Evolutionary conservation across 345 rosid genomes (phyloP), one percentile per base, ranked within the genome.

Genomic region (Rhodamnia rubescens): DNA sequence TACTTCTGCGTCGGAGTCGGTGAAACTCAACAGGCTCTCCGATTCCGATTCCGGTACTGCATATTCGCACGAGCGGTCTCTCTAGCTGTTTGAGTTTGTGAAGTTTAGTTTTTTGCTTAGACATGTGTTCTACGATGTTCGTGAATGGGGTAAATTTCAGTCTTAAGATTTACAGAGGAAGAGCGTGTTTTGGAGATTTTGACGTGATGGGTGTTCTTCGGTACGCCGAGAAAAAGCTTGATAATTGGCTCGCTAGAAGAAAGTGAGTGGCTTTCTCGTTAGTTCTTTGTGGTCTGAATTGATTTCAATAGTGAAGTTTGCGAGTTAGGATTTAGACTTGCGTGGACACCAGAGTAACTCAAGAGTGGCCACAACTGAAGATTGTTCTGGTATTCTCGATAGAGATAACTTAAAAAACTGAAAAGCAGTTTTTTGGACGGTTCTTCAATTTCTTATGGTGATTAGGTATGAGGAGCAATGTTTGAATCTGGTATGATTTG

Each of bases 1-100:
- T 40, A 85, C 91, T 11, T 89, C 87, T 21, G 85, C 91, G 8
- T 91, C 96, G 40, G 94, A 94, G 86, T 90, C 92, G 13, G 98
- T 95, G 88, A 93, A 88, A 90, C 91, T 96, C 55, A 89, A 83
- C 75, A 91, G 94, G 85, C 89, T 93, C 83, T 86, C 95, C 7
- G 93, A 91, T 75, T 88, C 93, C 42, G 96, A 93, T 88, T 91
- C 95, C 36, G 99, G 98, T 96, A 89, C 57, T 44, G 29, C 51
- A 29, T 44, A 29, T 11, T 69, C 20, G 24, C 47, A 36, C 18
- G 0, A 21, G 78, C 24, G 0, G 1, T 69, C 78, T 36, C 78
- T 36, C 78, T 69, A 36, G 47, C 47, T 69, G 47, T 18, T 69
- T 8, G 78, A 36, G 26, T 69, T 69, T 9, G 78, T 36, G 13